phyloP scores from a whole-genome alignment of 2,329 filamentous ascomycete genomes.

The Botrytis squamosa region DNA sequence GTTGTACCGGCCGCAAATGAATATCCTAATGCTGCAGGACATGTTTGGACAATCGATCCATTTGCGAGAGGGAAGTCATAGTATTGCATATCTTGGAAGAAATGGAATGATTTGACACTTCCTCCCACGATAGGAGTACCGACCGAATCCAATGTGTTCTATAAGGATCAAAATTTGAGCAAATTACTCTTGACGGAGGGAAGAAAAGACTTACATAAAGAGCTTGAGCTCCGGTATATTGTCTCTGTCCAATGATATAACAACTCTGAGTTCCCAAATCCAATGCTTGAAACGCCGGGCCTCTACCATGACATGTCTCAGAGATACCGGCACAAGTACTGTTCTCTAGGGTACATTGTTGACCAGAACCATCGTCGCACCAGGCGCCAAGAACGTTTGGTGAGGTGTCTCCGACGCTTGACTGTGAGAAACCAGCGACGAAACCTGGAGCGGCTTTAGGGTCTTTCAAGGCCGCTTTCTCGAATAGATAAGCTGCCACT shows the following conservation, averaged over 20 bases:
- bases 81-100: conserved; percentile 78
- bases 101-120: conserved; percentile 77
- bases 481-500: conserved; percentile 80
- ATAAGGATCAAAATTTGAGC: neutral
- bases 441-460: conserved; percentile 63
- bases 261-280: conserved; percentile 73
- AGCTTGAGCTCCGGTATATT: conserved; percentile 58
- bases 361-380: conserved; percentile 79
- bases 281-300: conserved; percentile 64
- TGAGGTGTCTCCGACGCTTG: conserved; percentile 85
- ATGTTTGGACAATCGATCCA: conserved; percentile 68
- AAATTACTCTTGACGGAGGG: neutral
- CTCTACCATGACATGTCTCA: conserved; percentile 69
- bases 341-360: conserved; percentile 71
- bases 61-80: conserved; percentile 73
- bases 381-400: conserved; percentile 84
- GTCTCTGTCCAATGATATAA: conserved; percentile 71
- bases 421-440: conserved; percentile 87
- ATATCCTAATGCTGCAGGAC: conserved; percentile 83
- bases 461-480: conserved; percentile 61
- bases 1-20: conserved; percentile 90
- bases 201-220: conserved; percentile 48
- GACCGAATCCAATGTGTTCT: conserved; percentile 35
- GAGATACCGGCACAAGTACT: conserved; percentile 65
- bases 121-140: conserved; percentile 54